Conservation (phyloP, 2,329 filamentous ascomycete species). For the Neoscytalidium dimidiatum region DNA sequence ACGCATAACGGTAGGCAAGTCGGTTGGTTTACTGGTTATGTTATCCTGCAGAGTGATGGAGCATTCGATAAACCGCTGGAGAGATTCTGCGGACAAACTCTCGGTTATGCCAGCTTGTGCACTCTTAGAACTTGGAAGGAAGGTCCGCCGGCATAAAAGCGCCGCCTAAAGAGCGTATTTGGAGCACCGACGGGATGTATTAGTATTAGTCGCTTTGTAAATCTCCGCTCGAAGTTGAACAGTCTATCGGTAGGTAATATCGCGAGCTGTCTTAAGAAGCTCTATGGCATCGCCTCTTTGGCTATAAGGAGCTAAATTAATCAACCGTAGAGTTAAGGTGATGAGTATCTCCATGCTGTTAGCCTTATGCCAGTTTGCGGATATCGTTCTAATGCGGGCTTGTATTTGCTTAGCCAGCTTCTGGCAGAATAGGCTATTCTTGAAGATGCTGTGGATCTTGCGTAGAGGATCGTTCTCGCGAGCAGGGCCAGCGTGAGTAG, state of each 20-base stretch:
- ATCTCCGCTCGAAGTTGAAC: conserved; percentile 49
- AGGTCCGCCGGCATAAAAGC: conserved; percentile 57
- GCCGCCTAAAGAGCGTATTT: conserved; percentile 57
- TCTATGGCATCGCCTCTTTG: conserved; percentile 20
- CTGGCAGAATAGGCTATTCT: conserved; percentile 57
- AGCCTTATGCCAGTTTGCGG: conserved; percentile 60
- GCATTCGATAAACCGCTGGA: conserved; percentile 39
- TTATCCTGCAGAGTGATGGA: conserved; percentile 53
- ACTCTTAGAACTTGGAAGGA: conserved; percentile 28
- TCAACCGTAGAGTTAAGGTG: conserved; percentile 49
- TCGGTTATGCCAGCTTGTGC: not conserved
- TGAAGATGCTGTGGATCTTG: conserved; percentile 50
- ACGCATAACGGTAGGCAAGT: conserved; percentile 36
- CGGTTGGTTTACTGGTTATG: conserved; percentile 38
- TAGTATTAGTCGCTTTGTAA: conserved; percentile 38
- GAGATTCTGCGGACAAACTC: conserved; percentile 9
- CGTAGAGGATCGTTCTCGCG: conserved; percentile 38
- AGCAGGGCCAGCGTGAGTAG: conserved; percentile 58
- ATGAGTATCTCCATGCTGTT: conserved; percentile 61
- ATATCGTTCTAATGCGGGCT: conserved; percentile 49
- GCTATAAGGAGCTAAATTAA: too few species aligned
- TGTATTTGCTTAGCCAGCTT: conserved; percentile 52
- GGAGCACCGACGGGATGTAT: conserved; percentile 42
- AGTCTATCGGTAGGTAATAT: conserved; percentile 54
- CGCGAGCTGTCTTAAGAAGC: conserved; percentile 44